Base-by-base conservation (phyloP, 768 basidiomycete species). In the Trichaptum fuscoviolaceum region DNA sequence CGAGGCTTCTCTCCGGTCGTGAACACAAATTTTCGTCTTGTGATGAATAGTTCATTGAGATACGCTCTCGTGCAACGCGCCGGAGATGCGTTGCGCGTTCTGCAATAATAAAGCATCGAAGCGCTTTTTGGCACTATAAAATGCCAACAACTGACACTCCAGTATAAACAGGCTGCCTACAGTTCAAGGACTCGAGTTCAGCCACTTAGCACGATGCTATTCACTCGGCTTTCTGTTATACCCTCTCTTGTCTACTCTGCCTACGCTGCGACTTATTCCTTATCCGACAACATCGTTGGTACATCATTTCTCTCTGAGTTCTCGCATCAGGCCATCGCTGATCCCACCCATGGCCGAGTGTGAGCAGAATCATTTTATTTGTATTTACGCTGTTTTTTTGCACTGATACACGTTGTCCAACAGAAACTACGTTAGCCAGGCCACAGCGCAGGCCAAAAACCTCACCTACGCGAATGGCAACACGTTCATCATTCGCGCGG, bases 311-410 rank as follows among this genome's bases (percentile, higher is more conserved):
- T 85, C 66, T 74, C 77, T n/a, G 73, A 78, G 10, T 90, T 90
- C 70, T 68, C 72, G 4, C 81, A 80, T 70, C 71, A 85, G 70
- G 77, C 78, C 23, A 82, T 84, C 57, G 18, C 82, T 1, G 89
- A 90, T 70, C 88, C 88, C 4, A 89, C 88, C 7, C 79, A 87
- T 68, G 88, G 88, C 30, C 80, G 87, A 64, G 89, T 91, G 88
- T 88, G 74, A 70, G 84, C 71, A 20, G 30, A 59, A 58, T 30
- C 58, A 15, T 35, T 57, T n/a, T 58, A 35, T 18, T 42, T 36
- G 35, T 23, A 18, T 62, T n/a, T 8, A 6, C 23, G 7, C 35
- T 67, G 4, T 64, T 35, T 17, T 24, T 26, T n/a, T 58, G n/a
- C 15, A 9, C 59, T 18, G 18, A 65, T 30, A 30, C 35, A 24